Conservation (phyloP, 176 grass and related monocot genomes). For the Lolium rigidum region DNA sequence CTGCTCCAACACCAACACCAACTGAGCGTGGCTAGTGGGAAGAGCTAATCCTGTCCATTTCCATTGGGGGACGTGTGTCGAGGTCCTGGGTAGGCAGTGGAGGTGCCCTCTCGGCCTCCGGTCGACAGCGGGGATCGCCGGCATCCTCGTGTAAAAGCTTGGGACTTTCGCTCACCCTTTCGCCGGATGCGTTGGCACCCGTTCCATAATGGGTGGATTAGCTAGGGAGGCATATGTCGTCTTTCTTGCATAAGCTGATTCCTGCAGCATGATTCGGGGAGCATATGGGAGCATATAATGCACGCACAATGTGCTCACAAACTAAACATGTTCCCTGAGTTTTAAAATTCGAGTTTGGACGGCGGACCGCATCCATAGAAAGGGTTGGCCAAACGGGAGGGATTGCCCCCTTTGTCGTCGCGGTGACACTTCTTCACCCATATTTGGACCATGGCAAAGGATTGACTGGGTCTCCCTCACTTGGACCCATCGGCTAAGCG, state of each 20-base stretch:
- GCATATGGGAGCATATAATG: neutral
- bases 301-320: neutral
- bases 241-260: neutral
- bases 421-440: too few relatives aligned
- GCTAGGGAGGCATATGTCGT: neutral
- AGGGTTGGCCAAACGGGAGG: too few relatives aligned
- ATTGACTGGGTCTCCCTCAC: too few relatives aligned
- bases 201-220: neutral
- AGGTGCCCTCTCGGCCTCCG: neutral
- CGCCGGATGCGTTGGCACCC: neutral
- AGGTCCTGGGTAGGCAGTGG: neutral
- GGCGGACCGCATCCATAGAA: too few relatives aligned
- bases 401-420: too few relatives aligned
- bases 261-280: neutral
- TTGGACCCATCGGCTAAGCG: too few relatives aligned
- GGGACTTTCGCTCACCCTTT: neutral
- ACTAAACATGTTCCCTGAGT: too few relatives aligned
- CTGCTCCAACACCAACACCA: neutral
- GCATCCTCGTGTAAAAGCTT: neutral
- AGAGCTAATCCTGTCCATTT: neutral
- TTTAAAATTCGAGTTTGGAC: too few relatives aligned
- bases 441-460: too few relatives aligned
- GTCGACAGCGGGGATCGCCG: slow-evolving; percentile 10
- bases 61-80: slow-evolving; percentile 39
- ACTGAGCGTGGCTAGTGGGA: neutral